These are phyloP conservation scores for Myxozyma kluyveri DNA, from an alignment of 805 yeast genomes.

Conservation along the genomic window DNA sequence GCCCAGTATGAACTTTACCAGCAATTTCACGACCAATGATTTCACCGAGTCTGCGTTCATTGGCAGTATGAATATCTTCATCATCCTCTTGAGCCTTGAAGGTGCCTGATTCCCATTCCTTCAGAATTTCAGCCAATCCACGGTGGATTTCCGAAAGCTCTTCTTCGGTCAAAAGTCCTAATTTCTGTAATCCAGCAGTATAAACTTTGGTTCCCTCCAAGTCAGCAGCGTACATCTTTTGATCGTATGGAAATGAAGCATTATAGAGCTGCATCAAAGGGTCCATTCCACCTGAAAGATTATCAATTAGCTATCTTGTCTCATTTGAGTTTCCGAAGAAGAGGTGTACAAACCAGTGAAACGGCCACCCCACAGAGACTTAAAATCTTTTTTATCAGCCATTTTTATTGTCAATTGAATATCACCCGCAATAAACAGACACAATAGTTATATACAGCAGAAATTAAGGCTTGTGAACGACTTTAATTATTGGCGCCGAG, in stretches of 20 bases:
- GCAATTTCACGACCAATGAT: constrained; percentile 89
- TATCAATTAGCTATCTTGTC: background rate
- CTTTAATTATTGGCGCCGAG: too few species aligned
- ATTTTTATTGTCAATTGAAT: too few species aligned
- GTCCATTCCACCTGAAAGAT: constrained; percentile 61
- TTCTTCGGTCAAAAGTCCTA: constrained; percentile 66
- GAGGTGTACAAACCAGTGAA: constrained; percentile 21
- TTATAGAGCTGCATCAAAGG: constrained; percentile 97
- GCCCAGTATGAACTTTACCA: constrained; percentile 98
- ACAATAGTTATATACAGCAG: too few species aligned
- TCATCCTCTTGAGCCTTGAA: constrained; percentile 84
- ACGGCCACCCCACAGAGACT: constrained; percentile 30
- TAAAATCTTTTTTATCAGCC: constrained; percentile 21
- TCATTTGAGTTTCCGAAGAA: background rate
- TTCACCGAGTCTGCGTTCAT: constrained; percentile 96
- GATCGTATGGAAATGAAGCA: constrained; percentile 94
- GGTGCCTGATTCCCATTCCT: constrained; percentile 72
- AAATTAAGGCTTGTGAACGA: too few species aligned
- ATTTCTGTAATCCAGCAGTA: constrained; percentile 78
- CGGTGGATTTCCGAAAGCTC: constrained; percentile 80
- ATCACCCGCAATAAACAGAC: too few species aligned
- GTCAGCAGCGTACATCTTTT: constrained; percentile 92
- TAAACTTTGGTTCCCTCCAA: constrained; percentile 91
- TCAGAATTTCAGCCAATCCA: constrained; percentile 68
- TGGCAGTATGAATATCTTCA: constrained; percentile 98